Base-by-base conservation (phyloP, 2,329 filamentous ascomycete genomes). In the Nannizziopsis barbatae region DNA sequence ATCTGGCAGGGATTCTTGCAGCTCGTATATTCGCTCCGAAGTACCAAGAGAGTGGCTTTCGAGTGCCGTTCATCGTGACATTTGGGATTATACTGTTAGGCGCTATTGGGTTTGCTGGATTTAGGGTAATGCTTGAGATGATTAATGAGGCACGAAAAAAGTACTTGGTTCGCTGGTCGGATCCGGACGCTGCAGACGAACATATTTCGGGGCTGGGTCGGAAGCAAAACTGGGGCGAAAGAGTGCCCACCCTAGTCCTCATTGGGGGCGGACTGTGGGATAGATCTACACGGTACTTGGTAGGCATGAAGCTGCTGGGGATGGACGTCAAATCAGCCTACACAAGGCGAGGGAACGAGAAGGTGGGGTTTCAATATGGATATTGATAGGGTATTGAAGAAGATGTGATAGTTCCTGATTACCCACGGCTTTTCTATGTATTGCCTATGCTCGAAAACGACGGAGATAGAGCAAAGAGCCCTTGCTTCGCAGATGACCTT, bases 1-100 rank as follows among this genome's bases (percentile, higher is more conserved):
- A 71, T 57, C 58, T 74, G 2, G 71, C 71, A 18, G 72, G 71
- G 17, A 64, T 68, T 44, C 63, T 77, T 44, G 67, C 73, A 1
- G 65, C 69, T 3, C 75, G 72, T 52, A 66, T 76, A 11, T 78
- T 58, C 37, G 40, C 53, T 10, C 53, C 55, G 11, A 49, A 51
- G 11, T 54, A 50, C 37, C 51, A 46, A 30, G 18, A 42, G 11
- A 42, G 51, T 30, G 47, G 46, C 8, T 56, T 55, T 33, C 55
- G 53, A 5, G 33, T 42, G 5, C 47, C 53, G 6, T 52, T 57
- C 18, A 33, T 41, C 11, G 47, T 56, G 6, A 57, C 55, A 7
- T 39, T 56, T 31, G 49, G 39, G 14, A 53, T 51, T 32, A 47
- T 55, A 9, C 14, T 57, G 31, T 35, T 50, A 22, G 52, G 51